These are phyloP conservation scores for Polychaeton citri DNA, from an alignment of 2,329 filamentous ascomycete species.

Conservation along the genomic window DNA sequence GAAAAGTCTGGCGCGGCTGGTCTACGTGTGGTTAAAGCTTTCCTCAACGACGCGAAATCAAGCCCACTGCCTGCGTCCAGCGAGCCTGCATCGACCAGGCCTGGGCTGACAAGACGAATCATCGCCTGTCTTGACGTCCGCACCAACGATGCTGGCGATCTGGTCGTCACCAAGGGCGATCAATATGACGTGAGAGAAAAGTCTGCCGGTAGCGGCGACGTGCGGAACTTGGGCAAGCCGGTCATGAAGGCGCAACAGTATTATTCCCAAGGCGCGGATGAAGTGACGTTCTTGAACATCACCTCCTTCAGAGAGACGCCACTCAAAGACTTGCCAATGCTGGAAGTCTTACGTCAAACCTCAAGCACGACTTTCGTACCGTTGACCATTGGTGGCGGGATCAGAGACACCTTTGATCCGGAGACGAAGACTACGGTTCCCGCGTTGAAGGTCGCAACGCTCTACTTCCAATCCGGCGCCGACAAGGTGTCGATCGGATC, in stretches of 20 bases:
- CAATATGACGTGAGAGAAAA: slow-evolving; percentile 98
- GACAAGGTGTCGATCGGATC: slow-evolving; percentile 97
- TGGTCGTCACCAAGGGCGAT: slow-evolving; percentile 96
- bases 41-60: slow-evolving; percentile 59
- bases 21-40: slow-evolving; percentile 69
- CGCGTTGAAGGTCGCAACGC: slow-evolving; percentile 80
- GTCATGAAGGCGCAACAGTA: slow-evolving; percentile 89
- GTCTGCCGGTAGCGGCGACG: slow-evolving; percentile 42
- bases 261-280: slow-evolving; percentile 93
- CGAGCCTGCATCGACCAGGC: slow-evolving; percentile 23
- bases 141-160: slow-evolving; percentile 82
- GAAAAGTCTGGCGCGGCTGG: slow-evolving; percentile 93
- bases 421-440: slow-evolving; percentile 69
- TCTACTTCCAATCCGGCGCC: slow-evolving; percentile 95
- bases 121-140: slow-evolving; percentile 96
- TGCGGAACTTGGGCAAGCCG: slow-evolving; percentile 91
- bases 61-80: slow-evolving; percentile 35
- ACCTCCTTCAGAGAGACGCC: slow-evolving; percentile 95
- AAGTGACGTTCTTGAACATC: slow-evolving; percentile 96
- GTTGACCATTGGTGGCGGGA: slow-evolving; percentile 87
- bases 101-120: slow-evolving; percentile 79
- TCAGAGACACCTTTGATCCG: slow-evolving; percentile 80
- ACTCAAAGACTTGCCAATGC: slow-evolving; percentile 83
- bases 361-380: slow-evolving; percentile 92
- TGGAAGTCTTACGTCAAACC: slow-evolving; percentile 76